Percentiles rank a stretch among this genome's conserved stretches.
Evolutionary conservation across 2,329 filamentous ascomycete genomes (phyloP).

Genomic region (Calonectria pauciramosa): DNA sequence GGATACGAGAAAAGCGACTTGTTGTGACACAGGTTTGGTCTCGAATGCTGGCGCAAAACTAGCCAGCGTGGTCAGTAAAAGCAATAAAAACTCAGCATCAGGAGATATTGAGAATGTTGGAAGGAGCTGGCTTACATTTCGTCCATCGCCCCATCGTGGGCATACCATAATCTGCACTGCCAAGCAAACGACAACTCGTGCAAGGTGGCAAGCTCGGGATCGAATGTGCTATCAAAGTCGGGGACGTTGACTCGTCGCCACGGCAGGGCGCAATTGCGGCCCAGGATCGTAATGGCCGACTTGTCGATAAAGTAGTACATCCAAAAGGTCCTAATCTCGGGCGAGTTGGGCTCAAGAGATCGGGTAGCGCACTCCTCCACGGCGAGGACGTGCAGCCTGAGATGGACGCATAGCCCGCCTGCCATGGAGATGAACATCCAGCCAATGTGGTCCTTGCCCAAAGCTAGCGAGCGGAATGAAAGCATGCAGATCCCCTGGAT

Average conservation of each 20-base stretch:
- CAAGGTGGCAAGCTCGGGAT: neutral
- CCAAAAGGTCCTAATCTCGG: slow-evolving; percentile 3
- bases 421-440: slow-evolving; percentile 9
- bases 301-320: slow-evolving; percentile 9
- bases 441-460: neutral
- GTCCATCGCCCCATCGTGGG: neutral
- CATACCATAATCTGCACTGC: slow-evolving; percentile 1
- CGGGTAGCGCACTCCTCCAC: neutral
- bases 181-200: neutral
- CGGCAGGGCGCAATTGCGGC: neutral
- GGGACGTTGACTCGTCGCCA: slow-evolving; percentile 1
- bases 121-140: neutral
- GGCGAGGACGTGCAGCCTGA: neutral
- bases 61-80: neutral
- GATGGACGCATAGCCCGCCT: neutral
- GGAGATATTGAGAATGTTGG: neutral
- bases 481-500: neutral
- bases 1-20: neutral
- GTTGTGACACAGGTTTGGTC: neutral
- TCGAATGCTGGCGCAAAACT: neutral
- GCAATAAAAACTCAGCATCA: neutral
- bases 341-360: neutral
- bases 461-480: neutral
- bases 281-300: neutral
- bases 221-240: neutral